Conservation (phyloP, 352 stramenopile species). For the Pythium brachiatum region DNA sequence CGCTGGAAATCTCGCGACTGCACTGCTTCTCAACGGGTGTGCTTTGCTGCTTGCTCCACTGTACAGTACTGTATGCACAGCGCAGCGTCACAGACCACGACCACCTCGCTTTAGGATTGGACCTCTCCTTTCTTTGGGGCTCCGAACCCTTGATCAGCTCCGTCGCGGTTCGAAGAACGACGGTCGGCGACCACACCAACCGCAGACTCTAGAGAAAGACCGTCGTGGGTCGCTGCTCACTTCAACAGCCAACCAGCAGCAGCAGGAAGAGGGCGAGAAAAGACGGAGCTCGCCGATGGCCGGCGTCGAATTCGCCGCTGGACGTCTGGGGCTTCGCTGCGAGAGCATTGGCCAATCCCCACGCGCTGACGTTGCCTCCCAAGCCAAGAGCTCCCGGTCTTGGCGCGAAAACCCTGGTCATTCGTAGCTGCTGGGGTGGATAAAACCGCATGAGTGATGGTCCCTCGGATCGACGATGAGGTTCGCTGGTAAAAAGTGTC, state of each 20-base stretch:
- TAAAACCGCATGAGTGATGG: constrained; percentile 22
- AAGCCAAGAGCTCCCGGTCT: no score
- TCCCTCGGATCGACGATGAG: constrained; percentile 25
- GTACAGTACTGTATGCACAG: neutral
- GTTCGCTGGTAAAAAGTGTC: constrained; percentile 26
- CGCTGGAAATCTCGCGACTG: constrained; percentile 16
- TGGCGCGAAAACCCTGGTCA: constrained; percentile 4
- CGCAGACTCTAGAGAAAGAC: no score
- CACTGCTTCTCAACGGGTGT: neutral
- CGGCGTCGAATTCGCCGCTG: constrained; percentile 20
- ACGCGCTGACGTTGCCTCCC: constrained; percentile 5
- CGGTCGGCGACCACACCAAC: constrained; percentile 6
- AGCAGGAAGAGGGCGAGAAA: constrained; percentile 5
- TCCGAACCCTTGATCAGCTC: neutral
- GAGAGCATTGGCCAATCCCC: constrained; percentile 22
- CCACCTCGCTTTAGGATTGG: neutral
- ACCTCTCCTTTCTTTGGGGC: neutral
- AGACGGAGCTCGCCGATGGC: constrained; percentile 15
- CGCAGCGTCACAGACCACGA: constrained; percentile 1
- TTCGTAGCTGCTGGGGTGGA: neutral
- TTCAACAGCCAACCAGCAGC: constrained; percentile 27
- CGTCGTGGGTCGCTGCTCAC: constrained; percentile 11
- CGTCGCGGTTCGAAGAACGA: constrained; percentile 11
- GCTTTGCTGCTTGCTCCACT: neutral
- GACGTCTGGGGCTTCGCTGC: neutral